These are phyloP conservation scores for Aureobasidium mangrovei DNA, from an alignment of 2,329 filamentous ascomycete genomes.

Conservation along the genomic window DNA sequence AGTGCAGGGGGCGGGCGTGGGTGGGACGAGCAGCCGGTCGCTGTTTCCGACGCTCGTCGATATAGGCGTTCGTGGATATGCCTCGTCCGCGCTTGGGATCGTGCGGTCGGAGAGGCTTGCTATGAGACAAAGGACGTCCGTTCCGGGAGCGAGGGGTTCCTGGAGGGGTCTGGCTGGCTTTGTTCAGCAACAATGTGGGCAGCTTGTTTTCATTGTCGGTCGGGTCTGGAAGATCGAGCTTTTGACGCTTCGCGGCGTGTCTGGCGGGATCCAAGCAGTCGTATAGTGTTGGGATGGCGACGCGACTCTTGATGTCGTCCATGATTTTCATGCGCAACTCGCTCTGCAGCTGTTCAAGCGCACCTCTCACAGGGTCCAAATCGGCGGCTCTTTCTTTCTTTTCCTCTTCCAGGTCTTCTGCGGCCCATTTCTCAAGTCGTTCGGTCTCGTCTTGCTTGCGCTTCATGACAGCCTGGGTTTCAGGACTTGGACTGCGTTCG, in stretches of 20 bases:
- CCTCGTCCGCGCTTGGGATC: constrained; percentile 35
- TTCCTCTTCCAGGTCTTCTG: constrained; percentile 78
- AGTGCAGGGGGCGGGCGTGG: constrained; percentile 69
- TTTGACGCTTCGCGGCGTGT: constrained; percentile 69
- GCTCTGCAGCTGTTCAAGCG: constrained; percentile 65
- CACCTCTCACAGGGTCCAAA: constrained; percentile 82
- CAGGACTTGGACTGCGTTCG: constrained; percentile 45
- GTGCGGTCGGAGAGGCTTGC: constrained; percentile 36
- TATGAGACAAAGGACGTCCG: constrained; percentile 30
- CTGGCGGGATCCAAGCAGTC: constrained; percentile 75
- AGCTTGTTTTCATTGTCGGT: constrained; percentile 47
- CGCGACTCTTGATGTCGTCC: constrained; percentile 77
- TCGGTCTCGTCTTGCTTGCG: constrained; percentile 58
- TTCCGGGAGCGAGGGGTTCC: constrained; percentile 51
- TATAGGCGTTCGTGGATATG: constrained; percentile 37
- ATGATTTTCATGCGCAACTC: constrained; percentile 83
- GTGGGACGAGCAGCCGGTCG: constrained; percentile 45
- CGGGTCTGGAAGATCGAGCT: constrained; percentile 66
- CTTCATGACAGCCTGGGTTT: constrained; percentile 39
- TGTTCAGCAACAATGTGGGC: constrained; percentile 32
- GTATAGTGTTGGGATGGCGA: constrained; percentile 72
- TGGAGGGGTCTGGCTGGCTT: constrained; percentile 53
- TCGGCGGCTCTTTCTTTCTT: constrained; percentile 79
- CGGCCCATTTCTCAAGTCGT: constrained; percentile 61
- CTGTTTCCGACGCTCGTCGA: constrained; percentile 51